Evolutionary conservation across 495 filamentous ascomycete species (phyloP).

Genomic region (Astrothelium subdiscretum): DNA sequence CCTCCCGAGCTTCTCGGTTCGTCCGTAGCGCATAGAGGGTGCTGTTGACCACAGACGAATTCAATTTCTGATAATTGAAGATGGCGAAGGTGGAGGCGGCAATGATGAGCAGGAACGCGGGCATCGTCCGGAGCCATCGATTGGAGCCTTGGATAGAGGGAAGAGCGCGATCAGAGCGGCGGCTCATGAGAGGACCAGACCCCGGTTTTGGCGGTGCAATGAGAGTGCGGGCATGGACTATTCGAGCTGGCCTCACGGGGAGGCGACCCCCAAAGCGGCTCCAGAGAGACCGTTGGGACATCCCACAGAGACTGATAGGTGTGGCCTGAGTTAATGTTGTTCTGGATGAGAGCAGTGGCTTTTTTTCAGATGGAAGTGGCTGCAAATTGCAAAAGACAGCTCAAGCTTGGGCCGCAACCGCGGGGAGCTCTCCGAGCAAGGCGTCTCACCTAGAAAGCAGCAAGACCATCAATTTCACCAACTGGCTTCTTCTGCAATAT

Average conservation of each 20-base stretch:
- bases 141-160: conserved; percentile 33
- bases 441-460: no score
- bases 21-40: conserved; percentile 87
- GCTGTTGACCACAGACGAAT: conserved; percentile 66
- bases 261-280: not conserved
- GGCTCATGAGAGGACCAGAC: conserved; percentile 62
- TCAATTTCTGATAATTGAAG: conserved; percentile 97
- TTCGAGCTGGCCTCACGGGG: not conserved
- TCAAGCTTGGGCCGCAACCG: not conserved
- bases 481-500: not conserved
- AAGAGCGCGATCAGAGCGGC: conserved; percentile 70
- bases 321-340: not conserved
- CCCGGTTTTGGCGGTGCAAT: conserved; percentile 21
- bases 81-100: conserved; percentile 61
- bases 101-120: conserved; percentile 48
- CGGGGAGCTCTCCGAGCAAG: not conserved
- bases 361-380: not conserved
- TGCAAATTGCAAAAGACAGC: not conserved
- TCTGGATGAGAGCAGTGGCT: not conserved
- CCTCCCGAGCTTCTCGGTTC: conserved; percentile 55
- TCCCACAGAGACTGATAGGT: not conserved
- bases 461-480: not conserved
- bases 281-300: not conserved
- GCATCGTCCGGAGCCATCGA: conserved; percentile 43
- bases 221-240: conserved; percentile 13